Conservation (phyloP, 139 green algal genomes). For the Closterium sp. region DNA sequence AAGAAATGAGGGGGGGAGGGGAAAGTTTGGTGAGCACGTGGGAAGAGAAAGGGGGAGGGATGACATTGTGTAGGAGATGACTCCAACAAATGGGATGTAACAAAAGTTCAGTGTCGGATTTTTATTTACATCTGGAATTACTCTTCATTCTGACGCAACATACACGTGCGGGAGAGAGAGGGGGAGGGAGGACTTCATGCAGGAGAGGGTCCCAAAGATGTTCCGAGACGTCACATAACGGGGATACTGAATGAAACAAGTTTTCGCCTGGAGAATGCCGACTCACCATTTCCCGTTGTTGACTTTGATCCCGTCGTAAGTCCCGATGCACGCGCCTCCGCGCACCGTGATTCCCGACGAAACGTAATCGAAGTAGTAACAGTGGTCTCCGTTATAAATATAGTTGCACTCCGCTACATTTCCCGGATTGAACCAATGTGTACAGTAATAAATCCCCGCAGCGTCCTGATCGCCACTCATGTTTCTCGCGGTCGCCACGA, state of each 20-base stretch:
- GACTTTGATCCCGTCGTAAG: neutral
- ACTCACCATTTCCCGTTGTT: slow-evolving; percentile 11
- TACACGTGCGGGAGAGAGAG: no score
- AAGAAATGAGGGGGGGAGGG: no score
- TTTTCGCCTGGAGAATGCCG: neutral
- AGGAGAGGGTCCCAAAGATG: no score
- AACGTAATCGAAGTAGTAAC: neutral
- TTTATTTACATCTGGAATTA: no score
- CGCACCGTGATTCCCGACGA: slow-evolving; percentile 4
- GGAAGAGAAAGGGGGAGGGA: no score
- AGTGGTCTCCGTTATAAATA: neutral
- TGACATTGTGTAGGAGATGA: no score
- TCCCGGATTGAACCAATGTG: neutral
- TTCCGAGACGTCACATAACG: no score
- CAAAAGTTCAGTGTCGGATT: no score
- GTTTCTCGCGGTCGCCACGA: neutral
- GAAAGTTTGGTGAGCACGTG: neutral
- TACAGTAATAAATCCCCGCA: neutral
- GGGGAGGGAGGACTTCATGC: no score
- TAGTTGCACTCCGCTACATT: slow-evolving; percentile 14
- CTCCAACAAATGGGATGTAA: no score
- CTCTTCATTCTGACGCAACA: no score
- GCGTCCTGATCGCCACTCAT: neutral
- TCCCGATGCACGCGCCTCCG: neutral
- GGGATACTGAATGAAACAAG: neutral